These are phyloP conservation scores for Orychophragmus violaceus DNA, from an alignment of 345 rosid genomes.

Conservation along the genomic window DNA sequence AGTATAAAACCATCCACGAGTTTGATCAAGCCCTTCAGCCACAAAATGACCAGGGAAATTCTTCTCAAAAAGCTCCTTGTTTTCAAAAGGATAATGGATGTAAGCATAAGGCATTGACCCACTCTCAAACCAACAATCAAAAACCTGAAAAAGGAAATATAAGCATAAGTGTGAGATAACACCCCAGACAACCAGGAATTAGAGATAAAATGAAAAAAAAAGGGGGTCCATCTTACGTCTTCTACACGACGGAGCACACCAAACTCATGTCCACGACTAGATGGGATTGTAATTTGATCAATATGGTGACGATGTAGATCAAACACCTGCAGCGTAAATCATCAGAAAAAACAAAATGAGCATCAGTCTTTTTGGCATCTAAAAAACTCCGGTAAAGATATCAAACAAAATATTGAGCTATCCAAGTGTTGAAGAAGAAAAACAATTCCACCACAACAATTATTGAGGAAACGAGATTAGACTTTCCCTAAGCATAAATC, in stretches of 20 bases:
- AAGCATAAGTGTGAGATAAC: neutral
- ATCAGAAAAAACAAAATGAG: constrained; percentile 12
- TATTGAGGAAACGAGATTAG: too few species aligned
- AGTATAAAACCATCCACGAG: constrained; percentile 99
- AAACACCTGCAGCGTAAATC: constrained; percentile 47
- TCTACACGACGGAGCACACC: constrained; percentile 85
- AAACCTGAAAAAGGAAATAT: constrained; percentile 51
- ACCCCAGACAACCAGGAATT: neutral
- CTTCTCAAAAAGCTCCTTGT: constrained; percentile 74
- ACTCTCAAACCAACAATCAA: constrained; percentile 99
- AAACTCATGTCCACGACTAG: constrained; percentile 66
- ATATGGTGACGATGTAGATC: constrained; percentile 96
- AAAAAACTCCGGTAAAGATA: too few species aligned
- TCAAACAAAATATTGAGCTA: too few species aligned
- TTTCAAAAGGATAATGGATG: constrained; percentile 98
- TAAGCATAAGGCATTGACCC: constrained; percentile 99
- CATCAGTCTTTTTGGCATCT: neutral
- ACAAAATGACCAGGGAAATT: constrained; percentile 97
- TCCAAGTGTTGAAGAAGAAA: too few species aligned
- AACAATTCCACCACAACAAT: too few species aligned
- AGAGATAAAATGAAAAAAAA: constrained; percentile 6
- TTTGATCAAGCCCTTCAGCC: constrained; percentile 99
- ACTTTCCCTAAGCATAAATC: too few species aligned
- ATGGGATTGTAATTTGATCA: constrained; percentile 86
- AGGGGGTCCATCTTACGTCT: constrained; percentile 54